Evolutionary conservation across 345 rosid genomes (phyloP), one percentile per base, ranked within the genome.

Genomic region (Erysimum cheiranthoides): DNA sequence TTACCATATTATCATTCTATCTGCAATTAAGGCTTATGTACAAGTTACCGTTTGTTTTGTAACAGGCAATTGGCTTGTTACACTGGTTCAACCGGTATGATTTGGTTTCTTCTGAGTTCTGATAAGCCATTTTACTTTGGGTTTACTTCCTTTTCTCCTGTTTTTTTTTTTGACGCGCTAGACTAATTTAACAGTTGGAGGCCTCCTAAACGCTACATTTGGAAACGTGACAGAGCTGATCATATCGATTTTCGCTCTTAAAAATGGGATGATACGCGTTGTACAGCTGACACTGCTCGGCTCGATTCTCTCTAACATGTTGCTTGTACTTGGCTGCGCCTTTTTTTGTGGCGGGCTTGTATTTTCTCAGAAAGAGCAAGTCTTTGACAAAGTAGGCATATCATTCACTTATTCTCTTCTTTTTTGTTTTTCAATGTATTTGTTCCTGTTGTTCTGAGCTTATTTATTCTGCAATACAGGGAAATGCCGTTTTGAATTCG

Each of bases 251-350:
- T 87, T 90, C 63, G 97, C 98, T 53, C 75, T 92, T 80, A 89
- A 77, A 82, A 78, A 62, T 51, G 85, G 87, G 61, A 92, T 92
- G 98, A 85, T 82, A 72, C 92, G 98, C 1, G 94, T 94, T 74
- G 98, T 94, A 80, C 97, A 94, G 85, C 81, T 90, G 58, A 88
- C 98, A 0, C 79, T 94, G 47, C 81, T 94, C 10, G 98, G 98
- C 50, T 94, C 98, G 1, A 94, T 94, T 74, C 84, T 94, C 69
- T 94, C 97, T 25, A 94, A 94, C 79, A 94, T 94, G 98, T 81
- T 94, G 71, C 87, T 94, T 71, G 97, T 94, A 63, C 98, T 92
- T 79, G 98, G 98, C 21, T 92, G 97, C 76, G 96, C 98, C 38
- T 90, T 94, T 84, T 92, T 94, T 70, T 85, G 86, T 51, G 98